Base-by-base conservation (phyloP, 2,329 filamentous ascomycete genomes). In the Hymenoscyphus fructigenus region DNA sequence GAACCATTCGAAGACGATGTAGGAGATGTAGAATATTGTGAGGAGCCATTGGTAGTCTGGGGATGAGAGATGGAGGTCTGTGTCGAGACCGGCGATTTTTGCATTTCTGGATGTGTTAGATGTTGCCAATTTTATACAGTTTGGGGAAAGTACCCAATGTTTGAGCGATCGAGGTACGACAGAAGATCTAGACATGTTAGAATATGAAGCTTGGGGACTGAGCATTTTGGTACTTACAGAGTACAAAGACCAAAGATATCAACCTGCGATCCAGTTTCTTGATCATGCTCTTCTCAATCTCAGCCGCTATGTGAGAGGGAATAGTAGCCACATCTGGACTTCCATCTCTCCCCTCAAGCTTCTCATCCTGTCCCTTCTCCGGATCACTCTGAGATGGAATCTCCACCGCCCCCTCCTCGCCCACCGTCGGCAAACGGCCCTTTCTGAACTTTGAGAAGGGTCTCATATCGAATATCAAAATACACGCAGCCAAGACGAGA, bases 191-290 rank as follows among this genome's bases (percentile, higher is more conserved):
- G n/a, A 34, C 9, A 26, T 0, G 32, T 44, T 57, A 57, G 34
- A 20, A 14, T 23, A 36, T 36, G 34, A 36, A 36, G 34, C 5
- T 50, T 14, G 14, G 12, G 23, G n/a, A 56, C 5, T n/a, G 26
- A 28, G n/a, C 12, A n/a, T 36, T 36, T 36, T 53, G 28, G 28
- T 7, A 67, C 69, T 47, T 57, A 71, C 69, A 73, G 32, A 73
- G 62, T 5, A 57, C 55, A 57, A 70, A 66, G 9, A 72, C 65
- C 15, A 73, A 63, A 28, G 69, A 66, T 14, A 89, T 84, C 34
- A 90, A 78, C 65, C 80, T 80, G 61, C 79, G 79, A 73, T 90
- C 88, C 65, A 90, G 79, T 74, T 84, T 88, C 71, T 77, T 81
- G 47, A 86, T 75, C 14, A 89, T 80, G 41, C 76, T 74, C 34